Base-by-base conservation (phyloP, 1,284 basidiomycete species). In the Cutaneotrichosporon sp. region DNA sequence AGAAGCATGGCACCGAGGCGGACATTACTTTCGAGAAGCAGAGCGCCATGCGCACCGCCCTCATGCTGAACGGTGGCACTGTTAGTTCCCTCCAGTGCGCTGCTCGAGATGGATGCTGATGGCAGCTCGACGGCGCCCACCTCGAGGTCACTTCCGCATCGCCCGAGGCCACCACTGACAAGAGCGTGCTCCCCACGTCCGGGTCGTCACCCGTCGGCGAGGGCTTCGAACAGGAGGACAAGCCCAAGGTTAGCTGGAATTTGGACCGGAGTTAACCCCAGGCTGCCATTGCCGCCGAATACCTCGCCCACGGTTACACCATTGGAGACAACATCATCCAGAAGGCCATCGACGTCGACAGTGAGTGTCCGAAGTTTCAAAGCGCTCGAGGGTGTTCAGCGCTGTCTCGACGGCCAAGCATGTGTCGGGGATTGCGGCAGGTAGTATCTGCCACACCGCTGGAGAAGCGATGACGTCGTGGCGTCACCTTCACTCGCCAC, bases 261-360 rank as follows among this genome's bases (percentile, higher is more conserved):
- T 16, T 27, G 26, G 12, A 27, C 17, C 16, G 19, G 16, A 16
- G 39, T 57, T 63, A 49, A 63, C 51, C 20, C 37, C 34, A 65
- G 65, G 62, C 67, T 79, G 67, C 66, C 39, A 88, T 93, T 64
- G 86, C 86, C 19, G 91, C 91, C 33, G 91, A 94, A 72, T 90
- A 92, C 74, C 82, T 97, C 53, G 72, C 74, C 33, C 84, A 82
- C 67, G 92, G 92, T 3, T 96, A 96, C 76, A 68, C 70, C 42
- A 80, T 96, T 34, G 84, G 85, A 20, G 91, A 96, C 69, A 71
- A 80, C 52, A 81, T 91, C 59, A 79, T 96, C 43, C 80, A 87
- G 62, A 84, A 84, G 58, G 89, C 91, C 22, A 96, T 97, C 66
- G 88, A 91, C 55, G 78, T 91, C 46, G 90, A 94, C 75, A 76